A percentile compares a stretch with the other conserved stretches of the same genome.
These are phyloP conservation scores for Cryptococcus amylolentus DNA, from an alignment of 1,284 basidiomycete species.

Conservation along the genomic window DNA sequence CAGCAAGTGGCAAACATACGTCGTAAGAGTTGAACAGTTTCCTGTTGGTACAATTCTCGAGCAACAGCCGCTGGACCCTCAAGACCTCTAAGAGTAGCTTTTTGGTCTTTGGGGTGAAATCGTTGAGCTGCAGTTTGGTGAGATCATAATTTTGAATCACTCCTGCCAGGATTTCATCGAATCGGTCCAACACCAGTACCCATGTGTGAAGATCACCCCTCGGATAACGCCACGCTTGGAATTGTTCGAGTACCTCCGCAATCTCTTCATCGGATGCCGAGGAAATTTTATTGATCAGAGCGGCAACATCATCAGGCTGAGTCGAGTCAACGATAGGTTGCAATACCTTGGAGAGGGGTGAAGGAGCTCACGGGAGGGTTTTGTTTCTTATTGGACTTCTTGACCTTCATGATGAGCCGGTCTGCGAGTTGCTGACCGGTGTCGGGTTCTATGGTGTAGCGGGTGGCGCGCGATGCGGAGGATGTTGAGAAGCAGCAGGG, in stretches of 20 bases:
- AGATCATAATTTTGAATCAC: conserved; percentile 71
- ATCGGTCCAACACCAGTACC: conserved; percentile 92
- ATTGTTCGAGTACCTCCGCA: conserved; percentile 15
- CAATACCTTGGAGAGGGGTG: not conserved
- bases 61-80: conserved; percentile 77
- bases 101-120: conserved; percentile 75
- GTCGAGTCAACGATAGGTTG: not conserved
- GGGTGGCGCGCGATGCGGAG: not conserved
- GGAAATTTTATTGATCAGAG: conserved; percentile 32
- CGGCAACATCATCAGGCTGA: conserved; percentile 34
- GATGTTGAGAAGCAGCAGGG: not conserved
- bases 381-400: conserved; percentile 37
- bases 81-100: conserved; percentile 75
- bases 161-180: conserved; percentile 81
- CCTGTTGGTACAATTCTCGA: conserved; percentile 97
- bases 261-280: conserved; percentile 30
- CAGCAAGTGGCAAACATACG: conserved; percentile 56
- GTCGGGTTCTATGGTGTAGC: not conserved
- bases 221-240: conserved; percentile 78
- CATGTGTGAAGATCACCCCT: conserved; percentile 96
- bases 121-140: conserved; percentile 62
- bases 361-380: conserved; percentile 26
- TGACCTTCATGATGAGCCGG: conserved; percentile 34
- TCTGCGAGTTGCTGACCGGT: not conserved
- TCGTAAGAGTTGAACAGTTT: conserved; percentile 97